Evolutionary conservation across 1,284 basidiomycete genomes (phyloP).

Genomic region (Rhodotorula mucilaginosa): DNA sequence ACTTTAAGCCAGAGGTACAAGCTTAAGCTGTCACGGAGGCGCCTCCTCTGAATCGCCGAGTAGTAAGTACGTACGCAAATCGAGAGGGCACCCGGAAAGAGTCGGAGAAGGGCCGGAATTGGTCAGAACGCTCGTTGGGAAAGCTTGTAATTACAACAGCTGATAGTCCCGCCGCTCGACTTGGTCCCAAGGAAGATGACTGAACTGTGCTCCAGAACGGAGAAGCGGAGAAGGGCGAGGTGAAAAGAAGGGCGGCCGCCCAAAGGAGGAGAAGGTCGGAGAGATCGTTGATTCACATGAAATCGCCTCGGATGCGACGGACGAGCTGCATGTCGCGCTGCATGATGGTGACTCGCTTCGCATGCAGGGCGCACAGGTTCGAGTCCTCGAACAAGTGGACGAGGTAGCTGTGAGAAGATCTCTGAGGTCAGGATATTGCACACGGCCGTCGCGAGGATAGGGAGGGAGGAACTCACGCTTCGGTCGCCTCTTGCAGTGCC

Average conservation of each 20-base stretch:
- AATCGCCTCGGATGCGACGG: conserved; percentile 78
- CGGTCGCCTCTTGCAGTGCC: conserved; percentile 90
- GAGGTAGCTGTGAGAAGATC: conserved; percentile 51
- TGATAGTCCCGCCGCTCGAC: no score
- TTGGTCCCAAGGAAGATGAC: not conserved
- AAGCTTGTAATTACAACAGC: no score
- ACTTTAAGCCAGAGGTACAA: no score
- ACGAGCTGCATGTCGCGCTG: conserved; percentile 95
- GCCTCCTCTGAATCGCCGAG: no score
- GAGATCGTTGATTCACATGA: conserved; percentile 35
- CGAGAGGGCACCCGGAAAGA: no score
- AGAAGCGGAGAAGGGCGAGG: not conserved
- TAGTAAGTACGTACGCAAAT: no score
- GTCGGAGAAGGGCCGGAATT: no score
- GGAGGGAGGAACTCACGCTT: conserved; percentile 61
- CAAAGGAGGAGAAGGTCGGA: not conserved
- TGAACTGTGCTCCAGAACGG: not conserved
- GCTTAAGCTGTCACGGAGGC: no score
- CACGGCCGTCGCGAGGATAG: not conserved
- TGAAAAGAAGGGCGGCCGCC: not conserved
- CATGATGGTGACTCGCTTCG: conserved; percentile 98
- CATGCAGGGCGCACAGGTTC: conserved; percentile 88
- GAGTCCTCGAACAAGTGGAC: conserved; percentile 95
- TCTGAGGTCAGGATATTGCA: rapidly evolving
- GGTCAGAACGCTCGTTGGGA: no score